These are phyloP conservation scores for Oldenlandia corymbosa DNA, from an alignment of 257 asterid genomes.

Conservation along the genomic window DNA sequence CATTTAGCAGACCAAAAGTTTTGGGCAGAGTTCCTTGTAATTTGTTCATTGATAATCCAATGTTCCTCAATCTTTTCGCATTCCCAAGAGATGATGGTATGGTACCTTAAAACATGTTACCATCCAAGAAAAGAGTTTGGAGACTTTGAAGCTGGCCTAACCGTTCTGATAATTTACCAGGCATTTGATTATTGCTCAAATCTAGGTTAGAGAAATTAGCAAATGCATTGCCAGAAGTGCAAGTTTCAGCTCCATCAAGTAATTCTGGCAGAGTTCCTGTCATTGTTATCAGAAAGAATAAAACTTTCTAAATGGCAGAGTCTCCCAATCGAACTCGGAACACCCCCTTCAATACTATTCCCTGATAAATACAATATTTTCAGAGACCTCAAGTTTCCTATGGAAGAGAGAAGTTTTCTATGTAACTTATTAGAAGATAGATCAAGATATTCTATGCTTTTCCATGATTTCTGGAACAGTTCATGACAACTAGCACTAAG, in stretches of 20 bases:
- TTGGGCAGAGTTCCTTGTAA: slow-evolving; percentile 36
- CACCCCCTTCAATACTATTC: slow-evolving; percentile 39
- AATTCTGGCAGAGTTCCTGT: slow-evolving; percentile 32
- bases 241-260: slow-evolving; percentile 30
- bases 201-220: slow-evolving; percentile 20
- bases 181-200: slow-evolving; percentile 27
- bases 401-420: slow-evolving; percentile 34
- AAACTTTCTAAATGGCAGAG: slow-evolving; percentile 32
- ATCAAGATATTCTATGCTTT: slow-evolving; percentile 29
- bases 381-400: slow-evolving; percentile 36
- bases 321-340: slow-evolving; percentile 36
- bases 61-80: slow-evolving; percentile 21
- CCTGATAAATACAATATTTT: slow-evolving; percentile 20
- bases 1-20: slow-evolving; percentile 33
- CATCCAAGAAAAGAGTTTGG: slow-evolving; percentile 20
- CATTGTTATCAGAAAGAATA: slow-evolving; percentile 32
- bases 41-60: slow-evolving; percentile 28
- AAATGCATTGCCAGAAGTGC: slow-evolving; percentile 22
- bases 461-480: slow-evolving; percentile 35
- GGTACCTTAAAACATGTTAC: slow-evolving; percentile 40
- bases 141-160: slow-evolving; percentile 32
- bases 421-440: slow-evolving; percentile 27
- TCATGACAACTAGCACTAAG: slow-evolving; percentile 27
- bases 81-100: slow-evolving; percentile 43
- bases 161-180: slow-evolving; percentile 44